Base-by-base conservation (phyloP, 2,329 filamentous ascomycete species). In the Pseudovirgaria hyperparasitica region DNA sequence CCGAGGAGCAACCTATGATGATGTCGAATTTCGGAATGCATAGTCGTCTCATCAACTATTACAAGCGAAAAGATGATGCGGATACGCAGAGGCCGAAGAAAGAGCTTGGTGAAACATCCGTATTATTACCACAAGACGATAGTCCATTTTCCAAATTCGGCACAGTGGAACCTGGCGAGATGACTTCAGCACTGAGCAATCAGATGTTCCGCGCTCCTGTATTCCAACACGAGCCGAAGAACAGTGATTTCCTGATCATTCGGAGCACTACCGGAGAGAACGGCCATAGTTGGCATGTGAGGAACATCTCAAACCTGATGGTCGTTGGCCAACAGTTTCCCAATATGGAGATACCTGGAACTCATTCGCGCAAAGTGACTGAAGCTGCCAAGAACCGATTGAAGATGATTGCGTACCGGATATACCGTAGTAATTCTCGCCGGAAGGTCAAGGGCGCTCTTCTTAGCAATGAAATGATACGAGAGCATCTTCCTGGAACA, bases 11-110 rank as follows among this genome's bases (percentile, higher is more conserved):
- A 36, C 90, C 90, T 1, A 80, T 78, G 7, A 84, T 92, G 33
- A 62, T 98, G 35, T 94, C 87, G 22, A 94, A 92, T 48, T 93
- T 94, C 45, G 90, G 87, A 38, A 98, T 98, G 90, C 86, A 86
- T 27, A 92, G 79, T 51, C 80, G 85, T 28, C 70, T 98, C 32
- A 84, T 96, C 62, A 96, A 98, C 54, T 98, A 96, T 55, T 94
- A 94, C 50, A 80, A 84, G 20, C 75, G 86, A 32, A 84, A 84
- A 44, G 80, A 84, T 26, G 47, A 46, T 47, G 82, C 92, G 23
- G 82, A 90, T 34, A 71, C 74, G 25, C 67, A 72, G 27, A 69
- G 82, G 2, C 80, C 82, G 1, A 92, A 85, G 60, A 54, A 67
- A 33, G 84, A 92, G 4, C 70, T 98, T 35, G 90, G 90, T 32